Percentiles rank a stretch among this genome's conserved stretches.
Conservation (phyloP, 1,284 basidiomycete species). For the Ustilago hordei region DNA sequence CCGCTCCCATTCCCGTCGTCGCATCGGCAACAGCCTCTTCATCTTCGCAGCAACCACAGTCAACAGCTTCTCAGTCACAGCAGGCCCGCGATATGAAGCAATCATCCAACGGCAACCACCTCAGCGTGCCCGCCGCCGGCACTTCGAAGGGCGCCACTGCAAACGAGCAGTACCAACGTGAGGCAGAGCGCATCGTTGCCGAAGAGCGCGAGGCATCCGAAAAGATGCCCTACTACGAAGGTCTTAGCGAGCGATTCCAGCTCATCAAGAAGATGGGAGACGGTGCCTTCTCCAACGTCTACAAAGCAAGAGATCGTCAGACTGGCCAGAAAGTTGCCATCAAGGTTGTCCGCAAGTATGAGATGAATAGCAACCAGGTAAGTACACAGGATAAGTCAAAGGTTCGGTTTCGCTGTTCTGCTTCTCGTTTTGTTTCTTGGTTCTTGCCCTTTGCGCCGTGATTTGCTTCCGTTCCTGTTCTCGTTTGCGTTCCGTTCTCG, state of each 20-base stretch:
- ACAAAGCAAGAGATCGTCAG: constrained; percentile 85
- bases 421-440: constrained; percentile 37
- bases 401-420: constrained; percentile 28
- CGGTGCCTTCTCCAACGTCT: constrained; percentile 98
- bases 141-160: constrained; percentile 25
- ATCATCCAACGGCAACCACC: constrained; percentile 28
- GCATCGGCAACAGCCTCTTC: constrained; percentile 6
- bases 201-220: constrained; percentile 61
- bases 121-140: constrained; percentile 27
- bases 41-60: constrained; percentile 5
- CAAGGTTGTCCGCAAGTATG: constrained; percentile 97
- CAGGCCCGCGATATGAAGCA: constrained; percentile 41
- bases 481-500: constrained; percentile 55
- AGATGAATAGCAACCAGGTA: constrained; percentile 94
- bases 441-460: constrained; percentile 18
- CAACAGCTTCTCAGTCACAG: constrained; percentile 6
- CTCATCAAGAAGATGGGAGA: constrained; percentile 66
- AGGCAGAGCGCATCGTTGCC: constrained; percentile 60
- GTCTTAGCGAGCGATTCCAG: constrained; percentile 61
- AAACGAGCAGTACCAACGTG: constrained; percentile 53
- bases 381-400: constrained; percentile 70
- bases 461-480: constrained; percentile 14
- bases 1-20: constrained; percentile 9
- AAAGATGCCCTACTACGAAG: constrained; percentile 64
- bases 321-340: constrained; percentile 89